These are phyloP conservation scores for Eucalyptus viminalis DNA, from an alignment of 345 rosid genomes.

Conservation along the genomic window DNA sequence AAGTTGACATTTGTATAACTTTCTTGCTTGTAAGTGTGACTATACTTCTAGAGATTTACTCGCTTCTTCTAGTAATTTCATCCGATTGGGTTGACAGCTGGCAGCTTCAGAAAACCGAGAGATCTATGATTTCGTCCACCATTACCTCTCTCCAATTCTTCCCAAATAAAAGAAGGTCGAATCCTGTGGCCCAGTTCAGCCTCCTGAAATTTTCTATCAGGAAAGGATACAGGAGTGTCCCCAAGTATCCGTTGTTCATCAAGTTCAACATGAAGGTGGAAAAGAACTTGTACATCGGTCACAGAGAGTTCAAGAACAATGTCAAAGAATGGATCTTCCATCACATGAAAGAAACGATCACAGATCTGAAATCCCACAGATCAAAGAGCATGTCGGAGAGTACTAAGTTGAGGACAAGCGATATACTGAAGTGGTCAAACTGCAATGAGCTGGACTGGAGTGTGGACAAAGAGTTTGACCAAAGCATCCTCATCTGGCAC, in stretches of 20 bases:
- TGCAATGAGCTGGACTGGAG: accelerated
- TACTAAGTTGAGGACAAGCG: accelerated
- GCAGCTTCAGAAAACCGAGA: not conserved
- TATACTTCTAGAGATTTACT: not conserved
- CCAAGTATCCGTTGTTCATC: not conserved
- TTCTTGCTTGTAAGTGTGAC: not conserved
- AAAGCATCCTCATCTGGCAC: not conserved
- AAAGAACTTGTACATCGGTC: not conserved
- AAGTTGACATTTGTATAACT: not conserved
- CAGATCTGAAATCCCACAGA: accelerated
- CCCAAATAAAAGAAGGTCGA: not conserved
- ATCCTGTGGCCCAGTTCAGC: not conserved
- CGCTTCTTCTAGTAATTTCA: not conserved
- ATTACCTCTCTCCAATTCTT: not conserved
- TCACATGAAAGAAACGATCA: not conserved
- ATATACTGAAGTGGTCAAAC: accelerated
- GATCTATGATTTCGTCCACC: not conserved
- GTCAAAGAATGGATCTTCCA: not conserved
- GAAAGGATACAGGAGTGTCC: not conserved
- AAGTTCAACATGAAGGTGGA: not conserved
- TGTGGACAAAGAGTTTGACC: accelerated
- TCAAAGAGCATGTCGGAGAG: not conserved
- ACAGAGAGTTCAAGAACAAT: not conserved
- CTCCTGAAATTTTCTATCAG: not conserved
- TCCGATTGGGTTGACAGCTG: not conserved